phyloP scores from a whole-genome alignment of 176 grass and related monocot species.

The bread wheat (Triticum aestivum) region IWGSC_CS_RefSeq_v2.1 NC_057797.1:353366794-353367293 shows the following conservation, averaged over 20 bases:
- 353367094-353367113: conserved; percentile 79
- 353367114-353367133: conserved; percentile 18
- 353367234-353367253: background rate
- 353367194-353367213: background rate
- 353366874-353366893: conserved; percentile 54
- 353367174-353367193: background rate
- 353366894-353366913: conserved; percentile 73
- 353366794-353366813: background rate
- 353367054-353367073: conserved; percentile 81
- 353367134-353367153: conserved; percentile 19
- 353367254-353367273: background rate
- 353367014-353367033: conserved; percentile 84
- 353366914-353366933: conserved; percentile 93
- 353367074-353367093: conserved; percentile 86
- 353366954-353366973: conserved; percentile 94
- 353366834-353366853: background rate
- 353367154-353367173: background rate
- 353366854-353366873: background rate
- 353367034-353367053: conserved; percentile 95
- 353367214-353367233: background rate
- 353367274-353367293: background rate
- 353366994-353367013: conserved; percentile 93
- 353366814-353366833: background rate
- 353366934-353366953: conserved; percentile 87
- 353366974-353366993: conserved; percentile 93